A percentile compares a stretch with the other conserved stretches of the same genome.
Evolutionary conservation across 192 early-diverging fungal genomes (phyloP).

Genomic region (Allomyces macrogynus): DNA sequence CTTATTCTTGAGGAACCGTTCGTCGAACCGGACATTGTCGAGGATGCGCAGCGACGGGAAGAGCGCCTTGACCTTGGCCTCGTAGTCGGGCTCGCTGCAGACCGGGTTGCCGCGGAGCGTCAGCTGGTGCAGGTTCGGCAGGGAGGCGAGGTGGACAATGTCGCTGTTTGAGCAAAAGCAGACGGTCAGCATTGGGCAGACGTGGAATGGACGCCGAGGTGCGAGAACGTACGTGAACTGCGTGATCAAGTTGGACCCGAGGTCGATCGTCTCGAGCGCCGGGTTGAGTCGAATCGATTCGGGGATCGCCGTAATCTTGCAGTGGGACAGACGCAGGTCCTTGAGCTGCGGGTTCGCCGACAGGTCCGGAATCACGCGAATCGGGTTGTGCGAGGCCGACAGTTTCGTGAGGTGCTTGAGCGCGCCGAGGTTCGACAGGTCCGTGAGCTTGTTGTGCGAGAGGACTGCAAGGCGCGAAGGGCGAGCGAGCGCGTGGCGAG

Average conservation of each 20-base stretch:
- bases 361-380: constrained; percentile 46
- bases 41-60: constrained; percentile 44
- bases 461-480: constrained; percentile 38
- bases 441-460: constrained; percentile 51
- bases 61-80: constrained; percentile 30
- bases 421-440: constrained; percentile 26
- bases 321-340: constrained; percentile 57
- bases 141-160: constrained; percentile 26
- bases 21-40: constrained; percentile 55
- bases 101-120: constrained; percentile 52
- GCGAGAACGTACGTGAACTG: constrained; percentile 30
- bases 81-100: constrained; percentile 24
- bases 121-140: constrained; percentile 35
- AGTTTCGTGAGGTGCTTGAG: constrained; percentile 51
- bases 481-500: neutral
- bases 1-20: constrained; percentile 41
- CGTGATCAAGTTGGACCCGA: constrained; percentile 45
- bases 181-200: too few species aligned
- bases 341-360: constrained; percentile 30
- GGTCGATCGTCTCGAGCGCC: constrained; percentile 46
- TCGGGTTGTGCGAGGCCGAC: constrained; percentile 48
- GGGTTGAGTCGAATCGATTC: constrained; percentile 27
- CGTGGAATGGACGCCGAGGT: too few species aligned
- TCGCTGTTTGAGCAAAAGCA: constrained; percentile 17
- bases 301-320: constrained; percentile 39